Percentiles rank a stretch among this genome's conserved stretches.
These are phyloP conservation scores for Astragalus glycyphyllos DNA, from an alignment of 306 rosid genomes.

Conservation along the genomic window DNA sequence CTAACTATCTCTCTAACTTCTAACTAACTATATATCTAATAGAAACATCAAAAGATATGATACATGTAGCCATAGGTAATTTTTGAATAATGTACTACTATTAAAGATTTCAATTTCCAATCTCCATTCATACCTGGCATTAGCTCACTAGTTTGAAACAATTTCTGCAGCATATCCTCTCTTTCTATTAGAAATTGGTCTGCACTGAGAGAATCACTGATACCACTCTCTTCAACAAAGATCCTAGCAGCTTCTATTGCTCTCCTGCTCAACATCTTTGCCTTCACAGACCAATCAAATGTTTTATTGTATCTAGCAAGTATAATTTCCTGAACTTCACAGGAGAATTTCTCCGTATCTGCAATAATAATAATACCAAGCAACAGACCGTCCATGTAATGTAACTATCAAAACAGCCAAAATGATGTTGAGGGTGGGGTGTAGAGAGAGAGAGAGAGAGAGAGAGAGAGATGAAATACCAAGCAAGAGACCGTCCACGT, in stretches of 20 bases:
- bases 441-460: too few species aligned
- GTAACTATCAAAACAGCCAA: too few species aligned
- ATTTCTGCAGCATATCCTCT: slow-evolving; percentile 66
- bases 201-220: slow-evolving; percentile 67
- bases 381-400: too few species aligned
- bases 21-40: too few species aligned
- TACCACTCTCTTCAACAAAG: slow-evolving; percentile 82
- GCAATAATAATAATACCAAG: slow-evolving; percentile 39
- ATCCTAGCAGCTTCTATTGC: slow-evolving; percentile 88
- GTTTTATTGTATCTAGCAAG: slow-evolving; percentile 81
- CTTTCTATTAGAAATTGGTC: slow-evolving; percentile 85
- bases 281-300: slow-evolving; percentile 89
- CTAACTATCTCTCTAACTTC: too few species aligned
- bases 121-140: slow-evolving; percentile 75
- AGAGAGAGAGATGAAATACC: slow-evolving; percentile 51
- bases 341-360: slow-evolving; percentile 90
- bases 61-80: too few species aligned
- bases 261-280: slow-evolving; percentile 94
- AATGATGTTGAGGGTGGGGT: too few species aligned
- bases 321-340: slow-evolving; percentile 80
- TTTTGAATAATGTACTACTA: too few species aligned
- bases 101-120: not conserved
- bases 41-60: too few species aligned
- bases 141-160: slow-evolving; percentile 80
- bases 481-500: slow-evolving; percentile 95